These are phyloP conservation scores for Drechmeria coniospora DNA, from an alignment of 2,329 filamentous ascomycete species.

Conservation along the genomic window DNA sequence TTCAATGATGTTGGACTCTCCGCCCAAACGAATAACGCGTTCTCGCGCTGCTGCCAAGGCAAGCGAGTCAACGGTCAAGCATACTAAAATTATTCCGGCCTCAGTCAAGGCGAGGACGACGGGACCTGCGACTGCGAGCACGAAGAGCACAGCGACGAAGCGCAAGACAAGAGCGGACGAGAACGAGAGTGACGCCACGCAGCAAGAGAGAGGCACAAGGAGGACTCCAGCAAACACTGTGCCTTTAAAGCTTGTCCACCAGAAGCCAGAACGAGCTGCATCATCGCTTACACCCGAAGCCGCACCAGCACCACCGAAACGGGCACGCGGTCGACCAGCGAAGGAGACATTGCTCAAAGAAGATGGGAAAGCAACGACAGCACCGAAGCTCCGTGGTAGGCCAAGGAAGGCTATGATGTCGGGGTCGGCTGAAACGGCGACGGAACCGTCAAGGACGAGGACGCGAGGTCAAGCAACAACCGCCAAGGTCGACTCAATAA, in stretches of 20 bases:
- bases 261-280: no score
- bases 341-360: slow-evolving; percentile 15
- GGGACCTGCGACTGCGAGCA: slow-evolving; percentile 14
- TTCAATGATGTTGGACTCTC: slow-evolving; percentile 37
- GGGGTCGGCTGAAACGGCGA: slow-evolving; percentile 12
- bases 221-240: no score
- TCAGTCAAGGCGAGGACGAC: slow-evolving; percentile 30
- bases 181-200: slow-evolving; percentile 26
- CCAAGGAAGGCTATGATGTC: slow-evolving; percentile 7
- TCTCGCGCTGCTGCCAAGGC: slow-evolving; percentile 28
- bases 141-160: slow-evolving; percentile 20
- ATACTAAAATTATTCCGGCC: slow-evolving; percentile 31
- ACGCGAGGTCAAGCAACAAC: slow-evolving; percentile 12
- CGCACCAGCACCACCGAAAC: slow-evolving; percentile 10
- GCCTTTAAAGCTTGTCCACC: no score
- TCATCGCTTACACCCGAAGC: no score
- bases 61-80: slow-evolving; percentile 20
- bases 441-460: slow-evolving; percentile 16
- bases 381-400: slow-evolving; percentile 9
- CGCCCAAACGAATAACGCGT: slow-evolving; percentile 44
- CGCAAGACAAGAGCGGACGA: slow-evolving; percentile 42
- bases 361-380: no score
- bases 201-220: slow-evolving; percentile 15
- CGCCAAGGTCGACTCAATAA: no score
- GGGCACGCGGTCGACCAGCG: slow-evolving; percentile 13